A percentile compares a stretch with the other conserved stretches of the same genome.
Evolutionary conservation across 2,329 filamentous ascomycete genomes (phyloP).

Genomic region (Epichloe coenophiala): DNA sequence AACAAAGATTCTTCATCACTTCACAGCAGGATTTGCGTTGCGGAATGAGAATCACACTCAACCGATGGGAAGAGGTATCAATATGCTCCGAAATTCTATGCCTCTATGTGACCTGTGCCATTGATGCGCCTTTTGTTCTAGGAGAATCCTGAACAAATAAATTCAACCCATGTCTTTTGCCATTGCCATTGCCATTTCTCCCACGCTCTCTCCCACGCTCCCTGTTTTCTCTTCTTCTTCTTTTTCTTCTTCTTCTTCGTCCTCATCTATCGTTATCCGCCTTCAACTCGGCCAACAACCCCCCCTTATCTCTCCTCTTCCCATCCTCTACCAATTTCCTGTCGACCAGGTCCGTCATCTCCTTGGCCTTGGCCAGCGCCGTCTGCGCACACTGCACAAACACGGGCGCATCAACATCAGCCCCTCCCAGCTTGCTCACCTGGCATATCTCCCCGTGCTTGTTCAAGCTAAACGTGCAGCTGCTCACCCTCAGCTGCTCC

Average conservation of each 20-base stretch:
- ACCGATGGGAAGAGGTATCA: not conserved
- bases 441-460: slow-evolving; percentile 83
- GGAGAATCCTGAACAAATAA: not conserved
- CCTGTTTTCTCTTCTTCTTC: slow-evolving; percentile 5
- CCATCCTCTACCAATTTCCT: slow-evolving; percentile 62
- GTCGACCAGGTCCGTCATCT: slow-evolving; percentile 63
- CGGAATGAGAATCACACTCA: not conserved
- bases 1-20: not conserved
- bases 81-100: not conserved
- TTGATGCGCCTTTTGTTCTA: not conserved
- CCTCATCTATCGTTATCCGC: slow-evolving; percentile 65
- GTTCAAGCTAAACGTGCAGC: slow-evolving; percentile 75
- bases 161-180: not conserved
- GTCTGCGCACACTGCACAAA: slow-evolving; percentile 64
- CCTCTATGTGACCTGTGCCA: not conserved
- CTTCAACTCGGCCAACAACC: slow-evolving; percentile 61
- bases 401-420: slow-evolving; percentile 63
- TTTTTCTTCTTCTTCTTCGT: slow-evolving; percentile 8
- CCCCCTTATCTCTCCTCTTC: slow-evolving; percentile 64
- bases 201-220: not conserved
- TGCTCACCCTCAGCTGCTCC: slow-evolving; percentile 61
- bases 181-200: not conserved
- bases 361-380: slow-evolving; percentile 68
- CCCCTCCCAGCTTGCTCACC: slow-evolving; percentile 79
- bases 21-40: not conserved